Evolutionary conservation across 495 filamentous ascomycete species (phyloP).

Genomic region (Neurospora tetrasperma): DNA sequence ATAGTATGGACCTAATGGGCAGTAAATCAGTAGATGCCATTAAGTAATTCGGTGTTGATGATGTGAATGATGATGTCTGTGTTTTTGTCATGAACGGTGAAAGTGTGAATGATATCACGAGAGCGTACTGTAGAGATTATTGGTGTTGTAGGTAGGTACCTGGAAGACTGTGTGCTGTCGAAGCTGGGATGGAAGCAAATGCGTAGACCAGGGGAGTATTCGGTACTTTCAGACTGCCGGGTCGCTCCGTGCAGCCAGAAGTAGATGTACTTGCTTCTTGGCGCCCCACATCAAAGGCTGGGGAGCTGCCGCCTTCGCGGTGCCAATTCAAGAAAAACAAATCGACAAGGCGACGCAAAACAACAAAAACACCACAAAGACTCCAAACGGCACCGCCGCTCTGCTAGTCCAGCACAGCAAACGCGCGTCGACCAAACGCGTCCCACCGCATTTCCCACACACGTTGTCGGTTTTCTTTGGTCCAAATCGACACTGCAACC

Average conservation of each 20-base stretch:
- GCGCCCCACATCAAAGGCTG: constrained; percentile 4
- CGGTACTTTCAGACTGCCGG: not conserved
- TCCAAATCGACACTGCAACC: not conserved
- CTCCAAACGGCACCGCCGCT: constrained; percentile 2
- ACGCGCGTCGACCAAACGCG: constrained; percentile 5
- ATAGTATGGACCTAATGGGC: not conserved
- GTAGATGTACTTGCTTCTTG: not conserved
- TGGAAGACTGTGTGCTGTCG: not conserved
- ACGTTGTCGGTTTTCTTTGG: not conserved
- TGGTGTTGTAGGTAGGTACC: constrained; percentile 2
- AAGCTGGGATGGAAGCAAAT: not conserved
- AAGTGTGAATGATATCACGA: not conserved
- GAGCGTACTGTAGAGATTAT: too few species aligned
- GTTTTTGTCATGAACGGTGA: not conserved
- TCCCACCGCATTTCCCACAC: not conserved
- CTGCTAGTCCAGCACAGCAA: not conserved
- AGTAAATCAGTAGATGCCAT: not conserved
- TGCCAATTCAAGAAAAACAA: constrained; percentile 1
- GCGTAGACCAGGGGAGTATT: not conserved
- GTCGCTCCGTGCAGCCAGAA: not conserved
- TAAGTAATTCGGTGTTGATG: not conserved
- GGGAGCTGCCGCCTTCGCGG: not conserved
- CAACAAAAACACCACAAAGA: constrained; percentile 5
- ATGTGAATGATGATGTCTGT: not conserved
- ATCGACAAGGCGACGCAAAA: not conserved